These are phyloP conservation scores for Geranomyces variabilis DNA, from an alignment of 192 early-diverging fungal genomes.

Conservation along the genomic window DNA sequence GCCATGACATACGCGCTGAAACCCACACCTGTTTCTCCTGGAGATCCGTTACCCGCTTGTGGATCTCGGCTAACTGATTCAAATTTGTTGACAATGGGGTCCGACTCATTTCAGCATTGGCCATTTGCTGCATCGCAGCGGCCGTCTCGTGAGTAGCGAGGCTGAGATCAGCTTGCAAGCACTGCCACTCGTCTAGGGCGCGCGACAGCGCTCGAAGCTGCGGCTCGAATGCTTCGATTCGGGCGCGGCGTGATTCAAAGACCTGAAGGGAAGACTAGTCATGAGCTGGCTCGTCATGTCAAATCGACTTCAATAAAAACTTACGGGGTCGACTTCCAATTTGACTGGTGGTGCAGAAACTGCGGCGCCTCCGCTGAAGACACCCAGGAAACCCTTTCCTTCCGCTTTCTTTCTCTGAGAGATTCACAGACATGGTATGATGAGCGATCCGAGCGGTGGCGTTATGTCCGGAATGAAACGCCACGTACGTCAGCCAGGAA, in stretches of 20 bases:
- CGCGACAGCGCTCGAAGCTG: conserved; percentile 78
- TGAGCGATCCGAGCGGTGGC: background rate
- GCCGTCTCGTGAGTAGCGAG: conserved; percentile 82
- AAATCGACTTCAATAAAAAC: no score
- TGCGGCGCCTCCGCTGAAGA: conserved; percentile 5
- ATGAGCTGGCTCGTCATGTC: no score
- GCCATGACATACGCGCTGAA: background rate
- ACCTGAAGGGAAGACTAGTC: conserved; percentile 49
- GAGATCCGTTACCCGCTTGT: conserved; percentile 76
- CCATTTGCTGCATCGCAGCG: conserved; percentile 74
- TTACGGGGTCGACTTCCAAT: no score
- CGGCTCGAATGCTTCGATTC: conserved; percentile 75
- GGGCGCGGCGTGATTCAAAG: conserved; percentile 73
- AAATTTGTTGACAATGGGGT: conserved; percentile 65
- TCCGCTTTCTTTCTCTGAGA: conserved; percentile 32
- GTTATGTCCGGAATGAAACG: background rate
- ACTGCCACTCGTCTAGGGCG: conserved; percentile 67
- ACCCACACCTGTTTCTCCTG: conserved; percentile 69
- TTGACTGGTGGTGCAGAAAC: background rate
- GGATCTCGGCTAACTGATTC: conserved; percentile 74
- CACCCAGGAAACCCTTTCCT: conserved; percentile 20
- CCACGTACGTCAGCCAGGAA: conserved; percentile 67
- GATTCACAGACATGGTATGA: background rate
- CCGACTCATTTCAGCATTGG: conserved; percentile 71
- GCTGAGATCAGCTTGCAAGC: conserved; percentile 13